phyloP scores from a whole-genome alignment of 1,139 yeast genomes.

The Hemisphaericaspora xylanilytica region DNA sequence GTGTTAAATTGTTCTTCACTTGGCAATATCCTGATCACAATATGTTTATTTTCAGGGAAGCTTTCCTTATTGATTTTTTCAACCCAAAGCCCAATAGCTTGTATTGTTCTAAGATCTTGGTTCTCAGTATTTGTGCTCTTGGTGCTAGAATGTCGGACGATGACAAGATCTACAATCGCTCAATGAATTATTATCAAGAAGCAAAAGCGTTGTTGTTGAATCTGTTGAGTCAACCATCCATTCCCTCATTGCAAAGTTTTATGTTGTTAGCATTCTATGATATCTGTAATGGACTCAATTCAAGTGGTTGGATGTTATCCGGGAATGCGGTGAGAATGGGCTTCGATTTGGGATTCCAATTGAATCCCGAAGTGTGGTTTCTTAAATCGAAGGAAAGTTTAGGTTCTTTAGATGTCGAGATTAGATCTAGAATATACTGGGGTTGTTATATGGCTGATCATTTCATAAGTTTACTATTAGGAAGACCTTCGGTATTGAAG shows the following conservation, averaged over 20 bases:
- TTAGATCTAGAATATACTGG: slow-evolving; percentile 63
- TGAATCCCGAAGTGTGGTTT: slow-evolving; percentile 62
- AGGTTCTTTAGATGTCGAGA: slow-evolving; percentile 45
- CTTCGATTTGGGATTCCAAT: slow-evolving; percentile 61
- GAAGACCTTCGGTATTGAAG: slow-evolving; percentile 57
- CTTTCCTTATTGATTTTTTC: slow-evolving; percentile 59
- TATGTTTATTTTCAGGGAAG: slow-evolving; percentile 62
- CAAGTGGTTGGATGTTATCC: slow-evolving; percentile 60
- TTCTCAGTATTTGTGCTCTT: slow-evolving; percentile 54
- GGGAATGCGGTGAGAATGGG: slow-evolving; percentile 67
- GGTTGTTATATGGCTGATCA: slow-evolving; percentile 67
- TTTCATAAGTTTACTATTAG: slow-evolving; percentile 55
- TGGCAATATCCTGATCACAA: slow-evolving; percentile 68
- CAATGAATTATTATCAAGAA: slow-evolving; percentile 43
- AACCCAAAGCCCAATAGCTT: slow-evolving; percentile 45
- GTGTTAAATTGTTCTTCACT: slow-evolving; percentile 55
- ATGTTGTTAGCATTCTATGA: slow-evolving; percentile 55
- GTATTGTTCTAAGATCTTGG: slow-evolving; percentile 52
- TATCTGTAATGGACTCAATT: slow-evolving; percentile 53
- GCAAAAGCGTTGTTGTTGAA: slow-evolving; percentile 44
- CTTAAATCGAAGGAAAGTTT: slow-evolving; percentile 29
- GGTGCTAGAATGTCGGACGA: slow-evolving; percentile 52
- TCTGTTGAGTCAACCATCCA: slow-evolving; percentile 39
- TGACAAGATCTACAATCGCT: slow-evolving; percentile 36
- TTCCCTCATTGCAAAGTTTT: slow-evolving; percentile 49